Conservation (phyloP, 2,329 filamentous ascomycete genomes). For the Talaromyces marneffei region DNA sequence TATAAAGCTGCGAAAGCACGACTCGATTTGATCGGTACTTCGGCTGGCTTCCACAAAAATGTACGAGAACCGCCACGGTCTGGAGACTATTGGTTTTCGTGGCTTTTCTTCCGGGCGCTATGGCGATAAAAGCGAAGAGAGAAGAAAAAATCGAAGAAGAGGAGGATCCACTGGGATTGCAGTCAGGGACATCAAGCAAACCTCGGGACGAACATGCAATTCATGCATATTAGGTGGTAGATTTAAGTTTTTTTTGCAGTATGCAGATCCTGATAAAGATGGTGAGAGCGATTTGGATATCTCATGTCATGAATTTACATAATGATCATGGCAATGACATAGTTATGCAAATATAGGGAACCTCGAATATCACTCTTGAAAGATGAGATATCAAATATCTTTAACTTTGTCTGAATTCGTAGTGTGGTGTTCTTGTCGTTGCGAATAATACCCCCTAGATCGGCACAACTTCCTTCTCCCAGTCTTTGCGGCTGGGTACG, state of each 20-base stretch:
- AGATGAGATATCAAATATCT: not conserved
- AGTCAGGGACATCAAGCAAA: not conserved
- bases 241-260: not conserved
- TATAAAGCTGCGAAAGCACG: not conserved
- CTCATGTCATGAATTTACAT: not conserved
- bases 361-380: not conserved
- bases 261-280: not conserved
- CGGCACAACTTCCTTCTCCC: not conserved
- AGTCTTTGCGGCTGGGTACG: slow-evolving; percentile 49
- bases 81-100: not conserved
- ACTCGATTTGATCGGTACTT: not conserved
- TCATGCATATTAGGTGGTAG: not conserved
- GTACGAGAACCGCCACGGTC: not conserved
- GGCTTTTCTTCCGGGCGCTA: not conserved
- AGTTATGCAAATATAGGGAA: not conserved
- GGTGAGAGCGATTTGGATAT: not conserved
- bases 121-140: not conserved
- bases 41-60: not conserved
- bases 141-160: not conserved
- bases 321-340: not conserved
- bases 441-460: not conserved
- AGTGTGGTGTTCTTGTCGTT: not conserved
- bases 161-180: not conserved
- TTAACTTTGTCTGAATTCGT: not conserved
- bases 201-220: not conserved